Evolutionary conservation across 2,329 filamentous ascomycete species (phyloP), one percentile per base, ranked within the genome.

Genomic region (Cladosporium phlei): DNA sequence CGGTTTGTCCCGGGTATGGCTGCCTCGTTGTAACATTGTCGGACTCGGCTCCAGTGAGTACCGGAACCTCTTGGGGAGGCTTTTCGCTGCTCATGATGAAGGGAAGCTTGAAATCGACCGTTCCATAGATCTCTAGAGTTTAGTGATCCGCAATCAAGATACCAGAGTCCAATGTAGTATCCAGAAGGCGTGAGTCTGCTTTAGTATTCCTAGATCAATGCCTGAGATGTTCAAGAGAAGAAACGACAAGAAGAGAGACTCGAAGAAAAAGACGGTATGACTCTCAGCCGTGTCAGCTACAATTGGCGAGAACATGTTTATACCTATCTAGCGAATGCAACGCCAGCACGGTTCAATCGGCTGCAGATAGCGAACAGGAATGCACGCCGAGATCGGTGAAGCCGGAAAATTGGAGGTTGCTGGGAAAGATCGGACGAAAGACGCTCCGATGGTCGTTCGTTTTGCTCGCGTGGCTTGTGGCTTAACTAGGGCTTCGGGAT

Each of bases 301-400:
- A 17, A 22, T 43, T 29, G 21, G 29, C 25, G 10, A 33, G 16
- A n/a, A 17, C 39, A 43, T 33, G 28, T 37, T 34, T 30, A 22
- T 20, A 19, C 35, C 14, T 25, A 21, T 25, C 21, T 29, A 35
- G 42, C 42, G 32, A 45, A 37, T 45, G 42, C 30, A 34, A 37
- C 30, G 30, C 16, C 16, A 37, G 20, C 32, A 45, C 32, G 30
- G 42, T 17, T 29, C 9, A 14, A 21, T 20, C 42, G 42, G 42
- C 24, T 43, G n/a, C 11, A 17, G 33, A 45, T 35, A 45, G 42
- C 42, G 32, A 35, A 45, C 42, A 34, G 42, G 37, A 45, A 37
- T 24, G 24, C 22, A 32, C 42, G 42, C 42, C 42, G 32, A 45
- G 25, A 45, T 45, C 42, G 42, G 42, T 45, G 42, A 35, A 32